phyloP scores from a whole-genome alignment of 108 stramenopile species.

The Nitzschia sp. region DNA sequence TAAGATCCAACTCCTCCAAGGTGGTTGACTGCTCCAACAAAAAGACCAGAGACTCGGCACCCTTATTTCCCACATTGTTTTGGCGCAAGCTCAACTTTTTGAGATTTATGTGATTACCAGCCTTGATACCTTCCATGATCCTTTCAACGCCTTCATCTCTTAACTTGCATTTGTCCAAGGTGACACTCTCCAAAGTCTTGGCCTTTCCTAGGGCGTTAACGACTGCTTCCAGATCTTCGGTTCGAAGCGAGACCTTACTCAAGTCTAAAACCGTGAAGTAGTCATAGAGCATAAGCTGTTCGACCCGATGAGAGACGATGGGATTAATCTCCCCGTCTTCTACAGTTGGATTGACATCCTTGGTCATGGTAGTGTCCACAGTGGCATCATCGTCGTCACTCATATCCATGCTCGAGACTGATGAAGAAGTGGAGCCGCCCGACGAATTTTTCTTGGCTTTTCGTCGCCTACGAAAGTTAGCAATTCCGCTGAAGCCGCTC shows the following conservation, averaged over 20 bases:
- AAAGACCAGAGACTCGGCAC: constrained; percentile 18
- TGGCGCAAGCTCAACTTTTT: constrained; percentile 16
- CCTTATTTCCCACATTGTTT: constrained; percentile 34
- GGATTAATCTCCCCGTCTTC: constrained; percentile 24
- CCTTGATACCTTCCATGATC: constrained; percentile 24
- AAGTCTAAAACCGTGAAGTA: constrained; percentile 35
- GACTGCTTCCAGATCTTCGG: constrained; percentile 29
- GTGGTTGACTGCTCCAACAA: constrained; percentile 21
- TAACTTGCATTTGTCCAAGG: constrained; percentile 32
- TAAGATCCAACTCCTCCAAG: constrained; percentile 33
- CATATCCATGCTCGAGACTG: constrained; percentile 21
- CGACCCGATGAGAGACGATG: constrained; percentile 35
- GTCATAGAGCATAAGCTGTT: constrained; percentile 23
- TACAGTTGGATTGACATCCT: constrained; percentile 10
- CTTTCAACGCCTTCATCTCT: constrained; percentile 31
- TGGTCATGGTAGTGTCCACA: constrained; percentile 26
- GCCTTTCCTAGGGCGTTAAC: constrained; percentile 25
- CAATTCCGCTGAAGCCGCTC: constrained; percentile 22
- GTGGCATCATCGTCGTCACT: constrained; percentile 25
- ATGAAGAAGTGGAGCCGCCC: neutral
- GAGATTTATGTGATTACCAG: constrained; percentile 10
- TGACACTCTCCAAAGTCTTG: constrained; percentile 26
- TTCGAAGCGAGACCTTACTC: constrained; percentile 25
- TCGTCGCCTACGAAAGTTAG: neutral
- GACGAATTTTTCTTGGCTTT: neutral